Evolutionary conservation across 2,329 filamentous ascomycete genomes (phyloP).

Genomic region (Lithohypha guttulata): DNA sequence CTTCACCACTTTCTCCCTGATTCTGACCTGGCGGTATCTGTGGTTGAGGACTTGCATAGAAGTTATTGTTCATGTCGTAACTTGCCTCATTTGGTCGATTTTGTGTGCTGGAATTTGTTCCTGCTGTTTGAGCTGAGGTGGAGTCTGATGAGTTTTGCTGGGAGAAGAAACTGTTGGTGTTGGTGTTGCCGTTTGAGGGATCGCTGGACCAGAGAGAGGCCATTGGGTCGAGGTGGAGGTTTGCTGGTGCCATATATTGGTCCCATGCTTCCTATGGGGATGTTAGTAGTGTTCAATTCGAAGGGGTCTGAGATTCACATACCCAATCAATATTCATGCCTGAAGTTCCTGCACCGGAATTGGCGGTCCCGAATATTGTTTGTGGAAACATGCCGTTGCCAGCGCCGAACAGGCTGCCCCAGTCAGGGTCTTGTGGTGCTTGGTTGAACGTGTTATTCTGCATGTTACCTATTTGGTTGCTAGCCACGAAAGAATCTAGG

Average conservation of each 20-base stretch:
- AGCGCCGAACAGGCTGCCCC: constrained; percentile 4
- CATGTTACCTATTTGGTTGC: background rate
- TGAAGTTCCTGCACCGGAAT: constrained; percentile 38
- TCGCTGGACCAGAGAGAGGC: constrained; percentile 28
- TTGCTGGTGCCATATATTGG: constrained; percentile 49
- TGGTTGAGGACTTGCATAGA: background rate
- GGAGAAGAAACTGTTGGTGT: constrained; percentile 5
- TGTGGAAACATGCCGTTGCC: constrained; percentile 32
- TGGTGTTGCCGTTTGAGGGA: constrained; percentile 16
- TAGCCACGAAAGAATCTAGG: background rate
- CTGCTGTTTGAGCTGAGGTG: constrained; percentile 10
- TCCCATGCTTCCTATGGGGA: constrained; percentile 53
- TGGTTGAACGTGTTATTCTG: constrained; percentile 1
- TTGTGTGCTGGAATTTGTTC: constrained; percentile 12
- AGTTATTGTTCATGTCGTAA: constrained; percentile 3
- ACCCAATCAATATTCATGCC: constrained; percentile 52
- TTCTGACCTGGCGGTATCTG: constrained; percentile 13
- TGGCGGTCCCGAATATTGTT: constrained; percentile 44
- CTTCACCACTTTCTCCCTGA: constrained; percentile 9
- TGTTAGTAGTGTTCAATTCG: constrained; percentile 21
- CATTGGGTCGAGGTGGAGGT: constrained; percentile 36
- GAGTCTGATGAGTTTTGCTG: constrained; percentile 14
- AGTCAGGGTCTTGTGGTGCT: constrained; percentile 1
- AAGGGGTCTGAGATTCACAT: constrained; percentile 24
- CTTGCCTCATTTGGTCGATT: background rate